phyloP scores from a whole-genome alignment of 169 alveolate genomes.

The Perkinsus olseni region DNA sequence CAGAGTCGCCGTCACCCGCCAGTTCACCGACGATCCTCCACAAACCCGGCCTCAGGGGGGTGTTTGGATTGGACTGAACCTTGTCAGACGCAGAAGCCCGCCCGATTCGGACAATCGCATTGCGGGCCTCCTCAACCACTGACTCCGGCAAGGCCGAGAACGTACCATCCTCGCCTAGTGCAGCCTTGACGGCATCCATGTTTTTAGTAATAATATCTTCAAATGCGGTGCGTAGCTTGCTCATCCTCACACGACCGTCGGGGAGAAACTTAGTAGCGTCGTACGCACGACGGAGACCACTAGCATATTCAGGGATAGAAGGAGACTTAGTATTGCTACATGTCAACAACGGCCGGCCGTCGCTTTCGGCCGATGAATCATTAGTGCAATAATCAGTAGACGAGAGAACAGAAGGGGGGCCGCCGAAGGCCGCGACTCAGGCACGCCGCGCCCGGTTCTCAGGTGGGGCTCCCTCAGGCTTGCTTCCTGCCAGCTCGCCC shows the following conservation, averaged over 20 bases:
- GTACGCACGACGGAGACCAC: not conserved
- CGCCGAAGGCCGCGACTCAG: not conserved
- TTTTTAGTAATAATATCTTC: not conserved
- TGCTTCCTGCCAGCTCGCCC: too few relatives aligned
- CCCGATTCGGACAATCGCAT: not conserved
- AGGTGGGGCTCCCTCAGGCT: too few relatives aligned
- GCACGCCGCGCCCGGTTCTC: too few relatives aligned
- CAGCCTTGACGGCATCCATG: not conserved
- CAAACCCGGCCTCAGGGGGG: not conserved
- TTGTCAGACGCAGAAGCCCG: not conserved
- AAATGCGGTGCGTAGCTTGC: not conserved
- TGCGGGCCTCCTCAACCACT: not conserved
- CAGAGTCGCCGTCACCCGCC: not conserved
- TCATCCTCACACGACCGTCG: not conserved
- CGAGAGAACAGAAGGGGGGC: too few relatives aligned
- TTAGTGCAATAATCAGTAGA: not conserved
- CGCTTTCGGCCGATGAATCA: not conserved
- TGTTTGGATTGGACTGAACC: not conserved
- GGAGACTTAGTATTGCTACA: not conserved
- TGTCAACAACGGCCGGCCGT: not conserved
- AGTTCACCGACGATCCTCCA: not conserved
- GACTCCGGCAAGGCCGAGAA: not conserved
- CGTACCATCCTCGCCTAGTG: not conserved
- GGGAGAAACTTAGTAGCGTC: not conserved
- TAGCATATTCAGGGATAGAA: not conserved